A percentile compares a stretch with the other conserved stretches of the same genome.
Evolutionary conservation across 1,284 basidiomycete species (phyloP).

Genomic region (Athelia psychrophila): DNA sequence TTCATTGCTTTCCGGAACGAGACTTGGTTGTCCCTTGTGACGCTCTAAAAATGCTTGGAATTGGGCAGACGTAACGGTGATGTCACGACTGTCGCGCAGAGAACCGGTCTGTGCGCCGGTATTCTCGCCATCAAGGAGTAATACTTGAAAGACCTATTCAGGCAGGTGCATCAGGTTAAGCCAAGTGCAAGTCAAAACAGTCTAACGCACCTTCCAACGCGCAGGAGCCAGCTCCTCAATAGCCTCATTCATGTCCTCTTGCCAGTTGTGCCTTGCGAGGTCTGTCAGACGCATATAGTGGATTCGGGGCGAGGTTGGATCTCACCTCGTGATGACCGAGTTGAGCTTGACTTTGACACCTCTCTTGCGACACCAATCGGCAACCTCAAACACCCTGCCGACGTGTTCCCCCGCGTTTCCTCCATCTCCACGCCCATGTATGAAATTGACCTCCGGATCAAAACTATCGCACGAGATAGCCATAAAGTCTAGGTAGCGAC

Average conservation of each 20-base stretch:
- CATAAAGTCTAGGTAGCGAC: constrained; percentile 38
- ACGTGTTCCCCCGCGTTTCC: constrained; percentile 28
- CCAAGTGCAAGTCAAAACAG: not conserved
- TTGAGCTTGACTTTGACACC: constrained; percentile 40
- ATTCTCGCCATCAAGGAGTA: constrained; percentile 34
- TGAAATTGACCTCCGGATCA: constrained; percentile 33
- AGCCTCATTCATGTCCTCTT: constrained; percentile 30
- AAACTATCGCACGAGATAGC: constrained; percentile 42
- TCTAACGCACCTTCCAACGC: constrained; percentile 30
- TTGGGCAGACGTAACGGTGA: constrained; percentile 31
- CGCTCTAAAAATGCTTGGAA: constrained; percentile 32
- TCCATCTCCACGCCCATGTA: constrained; percentile 30
- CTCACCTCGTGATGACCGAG: constrained; percentile 32
- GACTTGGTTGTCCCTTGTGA: constrained; percentile 21
- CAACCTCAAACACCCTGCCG: constrained; percentile 30
- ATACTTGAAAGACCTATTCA: constrained; percentile 30
- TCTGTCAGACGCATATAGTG: not conserved
- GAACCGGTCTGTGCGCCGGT: constrained; percentile 21
- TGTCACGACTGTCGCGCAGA: constrained; percentile 32
- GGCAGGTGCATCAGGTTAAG: not conserved
- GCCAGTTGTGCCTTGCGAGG: constrained; percentile 32
- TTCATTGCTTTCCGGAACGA: constrained; percentile 37
- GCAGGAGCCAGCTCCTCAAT: constrained; percentile 24
- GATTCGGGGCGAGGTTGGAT: not conserved
- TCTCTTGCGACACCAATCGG: constrained; percentile 28